phyloP scores from a whole-genome alignment of 371 early-diverging fungal genomes.

The Zopfochytrium polystomum region DNA sequence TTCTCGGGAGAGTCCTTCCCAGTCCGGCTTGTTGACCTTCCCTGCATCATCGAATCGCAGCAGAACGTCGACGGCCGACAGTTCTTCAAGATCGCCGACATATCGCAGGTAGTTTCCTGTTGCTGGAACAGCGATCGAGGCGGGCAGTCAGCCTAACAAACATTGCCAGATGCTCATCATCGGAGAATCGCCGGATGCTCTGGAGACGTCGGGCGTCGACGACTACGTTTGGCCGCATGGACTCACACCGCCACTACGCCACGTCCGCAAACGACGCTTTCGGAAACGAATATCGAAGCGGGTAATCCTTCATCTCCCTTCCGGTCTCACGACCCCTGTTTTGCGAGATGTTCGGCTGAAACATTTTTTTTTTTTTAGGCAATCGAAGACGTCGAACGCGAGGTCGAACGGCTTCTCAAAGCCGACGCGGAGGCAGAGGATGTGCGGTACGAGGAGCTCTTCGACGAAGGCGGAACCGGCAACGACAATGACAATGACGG shows the following conservation, averaged over 20 bases:
- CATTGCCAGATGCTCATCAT: conserved; percentile 37
- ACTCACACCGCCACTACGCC: conserved; percentile 83
- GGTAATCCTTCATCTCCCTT: conserved; percentile 43
- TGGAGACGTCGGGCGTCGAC: conserved; percentile 17
- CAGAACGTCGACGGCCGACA: conserved; percentile 94
- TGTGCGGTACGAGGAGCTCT: conserved; percentile 55
- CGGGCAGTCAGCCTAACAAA: not conserved
- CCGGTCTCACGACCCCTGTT: conserved; percentile 19
- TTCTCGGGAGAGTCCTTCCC: conserved; percentile 60
- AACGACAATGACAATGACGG: conserved; percentile 10
- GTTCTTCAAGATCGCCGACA: conserved; percentile 95
- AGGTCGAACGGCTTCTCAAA: conserved; percentile 80
- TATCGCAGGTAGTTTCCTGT: conserved; percentile 61
- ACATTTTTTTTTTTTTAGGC: conserved; percentile 45
- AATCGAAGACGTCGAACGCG: conserved; percentile 85
- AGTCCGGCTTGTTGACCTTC: conserved; percentile 84
- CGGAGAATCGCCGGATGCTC: not conserved
- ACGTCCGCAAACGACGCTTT: conserved; percentile 84
- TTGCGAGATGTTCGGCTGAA: conserved; percentile 4
- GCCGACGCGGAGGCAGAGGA: conserved; percentile 80
- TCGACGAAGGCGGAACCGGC: conserved; percentile 2
- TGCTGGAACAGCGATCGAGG: not conserved
- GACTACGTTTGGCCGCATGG: conserved; percentile 79
- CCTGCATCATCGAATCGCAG: conserved; percentile 95
- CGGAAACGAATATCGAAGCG: conserved; percentile 82